phyloP scores from a whole-genome alignment of 345 rosid genomes.

The Salix purpurea region DNA sequence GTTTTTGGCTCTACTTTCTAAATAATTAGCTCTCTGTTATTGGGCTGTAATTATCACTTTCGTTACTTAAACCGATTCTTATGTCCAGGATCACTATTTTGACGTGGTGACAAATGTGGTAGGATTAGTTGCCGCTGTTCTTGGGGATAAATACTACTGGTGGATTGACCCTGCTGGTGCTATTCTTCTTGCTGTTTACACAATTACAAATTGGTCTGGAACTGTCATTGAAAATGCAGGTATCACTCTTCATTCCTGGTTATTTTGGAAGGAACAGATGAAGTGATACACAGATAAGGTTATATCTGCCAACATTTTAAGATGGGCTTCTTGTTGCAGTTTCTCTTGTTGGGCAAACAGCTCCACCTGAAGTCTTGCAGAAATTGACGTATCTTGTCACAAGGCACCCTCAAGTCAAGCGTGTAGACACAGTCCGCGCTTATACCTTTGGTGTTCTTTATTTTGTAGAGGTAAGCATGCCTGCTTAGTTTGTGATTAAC shows the following conservation, averaged over 20 bases:
- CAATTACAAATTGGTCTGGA: constrained; percentile 80
- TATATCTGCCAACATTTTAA: neutral
- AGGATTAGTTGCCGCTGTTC: constrained; percentile 75
- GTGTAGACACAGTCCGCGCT: constrained; percentile 86
- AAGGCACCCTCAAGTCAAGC: constrained; percentile 69
- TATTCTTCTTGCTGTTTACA: constrained; percentile 72
- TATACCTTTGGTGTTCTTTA: constrained; percentile 89
- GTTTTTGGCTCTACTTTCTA: constrained; percentile 24
- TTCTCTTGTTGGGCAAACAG: constrained; percentile 84
- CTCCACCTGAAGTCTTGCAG: constrained; percentile 77
- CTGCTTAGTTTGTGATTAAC: neutral
- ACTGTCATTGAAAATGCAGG: constrained; percentile 94
- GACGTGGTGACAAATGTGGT: constrained; percentile 86
- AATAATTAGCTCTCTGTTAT: neutral
- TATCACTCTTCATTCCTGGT: constrained; percentile 7
- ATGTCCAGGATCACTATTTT: constrained; percentile 78
- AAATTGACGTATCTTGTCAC: constrained; percentile 69
- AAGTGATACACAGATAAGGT: neutral
- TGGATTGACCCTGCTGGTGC: constrained; percentile 95
- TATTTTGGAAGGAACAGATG: neutral
- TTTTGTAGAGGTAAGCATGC: constrained; percentile 63
- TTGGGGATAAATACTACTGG: constrained; percentile 72
- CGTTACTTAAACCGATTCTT: neutral
- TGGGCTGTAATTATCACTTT: neutral
- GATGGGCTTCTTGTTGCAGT: constrained; percentile 37